Evolutionary conservation across 768 basidiomycete genomes (phyloP), one percentile per base, ranked within the genome.

Genomic region (Boletus vinaceobasis): DNA sequence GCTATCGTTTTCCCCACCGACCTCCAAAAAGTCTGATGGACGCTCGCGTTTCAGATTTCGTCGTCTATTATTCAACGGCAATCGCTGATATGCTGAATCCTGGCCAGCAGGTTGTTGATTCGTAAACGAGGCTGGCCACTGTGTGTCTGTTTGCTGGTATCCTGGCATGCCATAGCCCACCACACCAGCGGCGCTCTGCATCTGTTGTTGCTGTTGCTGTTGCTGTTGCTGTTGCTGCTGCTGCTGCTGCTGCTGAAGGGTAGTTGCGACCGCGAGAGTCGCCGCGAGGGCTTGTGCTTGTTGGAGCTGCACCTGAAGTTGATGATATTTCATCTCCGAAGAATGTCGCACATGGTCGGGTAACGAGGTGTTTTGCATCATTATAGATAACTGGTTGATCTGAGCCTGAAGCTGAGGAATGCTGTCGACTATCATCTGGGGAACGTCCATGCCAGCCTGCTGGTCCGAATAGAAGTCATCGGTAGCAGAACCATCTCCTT

Each of bases 351-450:
- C 86, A 48, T 83, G 82, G 23, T 73, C 71, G 2, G 90, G 88
- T 7, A 94, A 74, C 9, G 83, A 78, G 19, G 86, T 82, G 65
- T 91, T 93, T 70, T 89, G 87, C 60, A 93, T 81, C 78, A 89
- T 86, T 60, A 84, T 75, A 53, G 83, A 85, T 48, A 92, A 77
- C 63, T 94, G 92, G n/a, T 75, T 73, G 57, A 93, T 86, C 65
- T 93, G 90, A 5, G 90, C 90, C 70, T 94, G 92, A 17, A 93
- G 75, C 66, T 90, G 86, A 19, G 89, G 85, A 60, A 93, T 87
- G 65, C 76, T 86, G 60, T 88, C 84, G 32, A 83, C 82, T 61
- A 90, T 76, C 73, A 86, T 82, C 60, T 85, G 85, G 23, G 82
- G 78, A 78, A 86, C 79, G 66, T 87, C 88, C 68, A 87, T 77